Evolutionary conservation across 202 grass and related monocot genomes (phyloP).

Genomic region (Saccharum hybrid): DNA sequence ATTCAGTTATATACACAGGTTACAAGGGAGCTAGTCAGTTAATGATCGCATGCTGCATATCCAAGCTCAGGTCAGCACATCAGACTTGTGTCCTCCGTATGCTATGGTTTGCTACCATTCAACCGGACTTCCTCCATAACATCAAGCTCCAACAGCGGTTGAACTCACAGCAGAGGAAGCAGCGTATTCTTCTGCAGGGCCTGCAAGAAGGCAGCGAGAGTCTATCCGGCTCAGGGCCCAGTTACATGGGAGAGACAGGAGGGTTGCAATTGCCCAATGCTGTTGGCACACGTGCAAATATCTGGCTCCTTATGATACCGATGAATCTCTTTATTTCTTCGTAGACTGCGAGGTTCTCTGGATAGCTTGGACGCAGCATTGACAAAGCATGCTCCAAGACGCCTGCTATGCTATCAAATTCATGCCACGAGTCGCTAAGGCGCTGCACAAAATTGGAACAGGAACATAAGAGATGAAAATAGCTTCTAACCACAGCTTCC

Average conservation of each 20-base stretch:
- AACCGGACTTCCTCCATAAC: neutral
- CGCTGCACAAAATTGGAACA: constrained; percentile 42
- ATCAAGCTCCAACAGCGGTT: neutral
- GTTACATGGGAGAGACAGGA: constrained; percentile 11
- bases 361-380: constrained; percentile 59
- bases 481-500: constrained; percentile 3
- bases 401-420: constrained; percentile 45
- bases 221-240: neutral
- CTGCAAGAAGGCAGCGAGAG: neutral
- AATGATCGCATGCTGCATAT: constrained; percentile 23
- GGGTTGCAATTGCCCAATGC: constrained; percentile 32
- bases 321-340: constrained; percentile 47
- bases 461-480: neutral
- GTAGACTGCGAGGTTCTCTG: constrained; percentile 60
- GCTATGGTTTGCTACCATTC: constrained; percentile 18
- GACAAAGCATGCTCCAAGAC: constrained; percentile 56
- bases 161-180: neutral
- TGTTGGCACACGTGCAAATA: constrained; percentile 56
- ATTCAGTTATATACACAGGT: constrained; percentile 38
- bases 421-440: constrained; percentile 47
- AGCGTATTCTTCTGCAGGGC: neutral
- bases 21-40: constrained; percentile 37
- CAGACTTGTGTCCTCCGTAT: constrained; percentile 5
- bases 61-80: constrained; percentile 26
- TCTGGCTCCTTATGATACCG: constrained; percentile 48